These are phyloP conservation scores for Heritiera fomes DNA, from an alignment of 345 rosid genomes.

Conservation along the genomic window DNA sequence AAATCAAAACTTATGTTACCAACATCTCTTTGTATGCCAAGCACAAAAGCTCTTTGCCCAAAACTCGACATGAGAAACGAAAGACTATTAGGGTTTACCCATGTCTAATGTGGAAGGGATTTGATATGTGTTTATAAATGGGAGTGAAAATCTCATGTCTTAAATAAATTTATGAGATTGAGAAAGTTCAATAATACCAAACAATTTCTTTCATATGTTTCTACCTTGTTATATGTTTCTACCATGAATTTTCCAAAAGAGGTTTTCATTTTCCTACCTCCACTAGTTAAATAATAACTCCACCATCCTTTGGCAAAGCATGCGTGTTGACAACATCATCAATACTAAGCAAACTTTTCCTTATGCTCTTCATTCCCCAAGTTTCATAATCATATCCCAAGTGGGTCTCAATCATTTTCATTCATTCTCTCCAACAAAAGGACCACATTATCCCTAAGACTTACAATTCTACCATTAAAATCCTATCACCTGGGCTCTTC, in stretches of 20 bases:
- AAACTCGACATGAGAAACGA: too few relatives aligned
- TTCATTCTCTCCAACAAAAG: background rate
- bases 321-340: constrained; percentile 23
- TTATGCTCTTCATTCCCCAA: background rate
- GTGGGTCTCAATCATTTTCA: constrained; percentile 21
- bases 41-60: too few relatives aligned
- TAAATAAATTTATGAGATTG: too few relatives aligned
- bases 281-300: background rate
- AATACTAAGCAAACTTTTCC: constrained; percentile 14
- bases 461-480: constrained; percentile 6
- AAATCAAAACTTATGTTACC: too few relatives aligned
- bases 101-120: too few relatives aligned
- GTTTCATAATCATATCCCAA: background rate
- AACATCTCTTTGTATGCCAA: too few relatives aligned
- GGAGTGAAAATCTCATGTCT: too few relatives aligned
- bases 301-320: constrained; percentile 12
- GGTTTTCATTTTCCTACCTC: background rate
- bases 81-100: too few relatives aligned
- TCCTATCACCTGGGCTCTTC: background rate
- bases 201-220: too few relatives aligned
- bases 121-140: too few relatives aligned
- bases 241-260: constrained; percentile 18
- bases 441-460: background rate
- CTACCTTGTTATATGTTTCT: background rate
- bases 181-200: too few relatives aligned